A percentile compares a stretch with the other conserved stretches of the same genome.
Evolutionary conservation across 495 filamentous ascomycete genomes (phyloP).

Genomic region (Poronia punctata): DNA sequence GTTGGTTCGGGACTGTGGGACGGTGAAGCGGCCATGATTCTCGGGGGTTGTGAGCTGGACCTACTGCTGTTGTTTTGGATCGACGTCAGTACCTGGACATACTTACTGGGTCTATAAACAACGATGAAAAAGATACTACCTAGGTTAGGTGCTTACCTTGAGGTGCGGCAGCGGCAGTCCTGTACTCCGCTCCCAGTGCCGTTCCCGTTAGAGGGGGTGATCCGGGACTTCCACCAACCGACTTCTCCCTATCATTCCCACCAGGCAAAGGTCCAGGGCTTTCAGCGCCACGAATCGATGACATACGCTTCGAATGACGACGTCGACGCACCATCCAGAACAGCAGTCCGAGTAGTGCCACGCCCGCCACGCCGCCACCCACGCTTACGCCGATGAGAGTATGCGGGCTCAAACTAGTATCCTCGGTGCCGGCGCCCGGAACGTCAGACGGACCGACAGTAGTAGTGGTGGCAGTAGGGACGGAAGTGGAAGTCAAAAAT

Average conservation of each 20-base stretch:
- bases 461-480: not conserved
- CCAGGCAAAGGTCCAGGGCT: conserved; percentile 2
- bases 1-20: no score
- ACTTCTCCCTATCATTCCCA: no score
- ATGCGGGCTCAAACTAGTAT: not conserved
- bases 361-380: conserved; percentile 7
- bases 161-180: no score
- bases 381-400: conserved; percentile 14
- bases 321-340: conserved; percentile 13
- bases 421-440: not conserved
- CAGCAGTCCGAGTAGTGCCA: conserved; percentile 3
- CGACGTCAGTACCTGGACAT: no score
- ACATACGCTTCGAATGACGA: conserved; percentile 13
- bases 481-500: not conserved
- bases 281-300: not conserved
- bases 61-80: no score
- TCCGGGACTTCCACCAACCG: no score
- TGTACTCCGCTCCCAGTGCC: not conserved
- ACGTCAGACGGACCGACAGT: not conserved
- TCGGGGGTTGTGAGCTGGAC: no score
- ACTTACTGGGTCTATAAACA: no score
- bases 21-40: no score
- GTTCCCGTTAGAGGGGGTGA: conserved; percentile 3
- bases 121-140: no score
- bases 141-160: no score